Percentiles rank a stretch among this genome's conserved stretches.
phyloP scores from a whole-genome alignment of 768 basidiomycete species.

The Fistulinella prunicolor region DNA sequence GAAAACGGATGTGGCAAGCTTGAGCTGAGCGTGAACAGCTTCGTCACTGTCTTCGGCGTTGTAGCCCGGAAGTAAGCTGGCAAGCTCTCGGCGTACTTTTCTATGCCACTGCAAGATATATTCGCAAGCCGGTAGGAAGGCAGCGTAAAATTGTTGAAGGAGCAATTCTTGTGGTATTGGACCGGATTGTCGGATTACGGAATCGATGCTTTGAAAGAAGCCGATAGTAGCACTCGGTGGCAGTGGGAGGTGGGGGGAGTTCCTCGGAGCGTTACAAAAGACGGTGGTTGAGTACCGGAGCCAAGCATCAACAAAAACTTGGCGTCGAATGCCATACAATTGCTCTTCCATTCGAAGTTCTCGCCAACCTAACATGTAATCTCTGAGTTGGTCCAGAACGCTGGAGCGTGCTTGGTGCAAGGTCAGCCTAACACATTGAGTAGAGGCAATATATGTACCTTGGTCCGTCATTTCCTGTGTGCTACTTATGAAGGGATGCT shows the following conservation, averaged over 20 bases:
- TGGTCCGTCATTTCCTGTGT: conserved; percentile 22
- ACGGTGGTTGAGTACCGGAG: conserved; percentile 13
- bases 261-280: conserved; percentile 14
- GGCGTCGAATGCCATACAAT: conserved; percentile 27
- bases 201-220: conserved; percentile 19
- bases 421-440: conserved; percentile 5
- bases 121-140: conserved; percentile 16
- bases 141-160: conserved; percentile 13
- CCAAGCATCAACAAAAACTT: conserved; percentile 27
- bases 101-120: conserved; percentile 28
- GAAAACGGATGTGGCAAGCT: conserved; percentile 30
- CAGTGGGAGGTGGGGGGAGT: conserved; percentile 22
- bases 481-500: conserved; percentile 27
- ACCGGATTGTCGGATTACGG: conserved; percentile 23
- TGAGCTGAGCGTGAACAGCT: conserved; percentile 19
- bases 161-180: conserved; percentile 9
- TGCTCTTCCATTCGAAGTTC: conserved; percentile 30
- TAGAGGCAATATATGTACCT: conserved; percentile 10
- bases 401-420: conserved; percentile 12
- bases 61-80: conserved; percentile 25
- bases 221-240: conserved; percentile 29
- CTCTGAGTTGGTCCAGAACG: conserved; percentile 20
- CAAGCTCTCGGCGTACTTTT: conserved; percentile 24
- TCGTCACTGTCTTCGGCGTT: conserved; percentile 15
- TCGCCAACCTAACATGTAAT: conserved; percentile 31